Conservation (phyloP, 2,329 filamentous ascomycete genomes). For the Colletotrichum spinosum region DNA sequence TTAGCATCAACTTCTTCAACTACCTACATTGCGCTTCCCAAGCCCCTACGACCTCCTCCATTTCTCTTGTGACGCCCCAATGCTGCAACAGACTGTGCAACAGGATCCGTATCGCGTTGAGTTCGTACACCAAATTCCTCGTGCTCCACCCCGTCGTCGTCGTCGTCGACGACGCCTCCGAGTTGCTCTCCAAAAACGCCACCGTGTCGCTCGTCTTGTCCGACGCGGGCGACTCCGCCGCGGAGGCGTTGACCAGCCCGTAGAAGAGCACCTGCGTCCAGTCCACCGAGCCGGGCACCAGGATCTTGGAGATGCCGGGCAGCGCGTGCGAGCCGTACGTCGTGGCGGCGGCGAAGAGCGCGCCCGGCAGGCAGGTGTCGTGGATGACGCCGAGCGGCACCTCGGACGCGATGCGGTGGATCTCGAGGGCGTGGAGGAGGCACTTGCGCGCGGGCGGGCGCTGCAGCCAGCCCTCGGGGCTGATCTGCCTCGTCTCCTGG, state of each 20-base stretch:
- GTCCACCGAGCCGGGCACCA: slow-evolving; percentile 11
- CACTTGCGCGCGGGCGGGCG: slow-evolving; percentile 1
- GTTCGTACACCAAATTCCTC: slow-evolving; percentile 10
- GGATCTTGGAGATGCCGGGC: slow-evolving; percentile 6
- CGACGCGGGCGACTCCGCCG: background rate
- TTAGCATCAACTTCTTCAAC: no score
- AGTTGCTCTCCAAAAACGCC: background rate
- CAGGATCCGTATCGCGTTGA: slow-evolving; percentile 13
- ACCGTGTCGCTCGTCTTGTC: slow-evolving; percentile 2
- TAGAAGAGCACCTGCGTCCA: slow-evolving; percentile 6
- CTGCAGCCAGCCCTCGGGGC: slow-evolving; percentile 3
- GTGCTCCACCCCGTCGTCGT: background rate
- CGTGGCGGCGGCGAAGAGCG: slow-evolving; percentile 2
- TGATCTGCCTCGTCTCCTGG: slow-evolving; percentile 2
- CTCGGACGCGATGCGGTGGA: slow-evolving; percentile 9
- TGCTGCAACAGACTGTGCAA: slow-evolving; percentile 11
- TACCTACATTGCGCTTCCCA: slow-evolving; percentile 9
- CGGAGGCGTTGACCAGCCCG: background rate
- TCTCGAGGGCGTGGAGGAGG: slow-evolving; percentile 12
- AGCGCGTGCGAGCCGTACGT: slow-evolving; percentile 18
- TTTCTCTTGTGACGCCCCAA: slow-evolving; percentile 22
- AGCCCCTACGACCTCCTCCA: slow-evolving; percentile 19
- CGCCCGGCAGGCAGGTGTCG: slow-evolving; percentile 7
- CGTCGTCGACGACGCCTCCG: background rate
- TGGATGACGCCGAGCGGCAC: slow-evolving; percentile 11